Conservation (phyloP, 805 yeast genomes). For the Ogataea henricii region DNA sequence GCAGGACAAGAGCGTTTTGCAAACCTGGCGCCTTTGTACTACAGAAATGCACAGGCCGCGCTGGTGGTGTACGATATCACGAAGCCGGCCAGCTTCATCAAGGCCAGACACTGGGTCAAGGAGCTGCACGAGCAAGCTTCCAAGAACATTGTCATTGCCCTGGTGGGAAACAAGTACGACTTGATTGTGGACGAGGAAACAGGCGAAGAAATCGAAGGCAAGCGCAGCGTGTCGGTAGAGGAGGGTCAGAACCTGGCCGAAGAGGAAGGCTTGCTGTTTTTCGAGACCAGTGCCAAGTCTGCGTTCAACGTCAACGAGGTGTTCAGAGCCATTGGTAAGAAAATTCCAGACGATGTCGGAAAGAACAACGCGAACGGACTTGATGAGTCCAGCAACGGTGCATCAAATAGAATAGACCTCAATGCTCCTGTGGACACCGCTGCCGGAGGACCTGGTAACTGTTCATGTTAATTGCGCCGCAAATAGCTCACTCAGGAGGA, state of each 20-base stretch:
- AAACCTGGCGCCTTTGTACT: slow-evolving; percentile 94
- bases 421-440: slow-evolving; percentile 35
- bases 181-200: slow-evolving; percentile 55
- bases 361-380: slow-evolving; percentile 19
- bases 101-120: slow-evolving; percentile 98
- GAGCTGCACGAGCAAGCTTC: slow-evolving; percentile 94
- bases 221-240: slow-evolving; percentile 77
- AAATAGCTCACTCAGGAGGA: not conserved
- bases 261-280: slow-evolving; percentile 87
- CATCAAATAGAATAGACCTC: slow-evolving; percentile 38
- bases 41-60: slow-evolving; percentile 96
- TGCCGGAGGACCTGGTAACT: slow-evolving; percentile 25
- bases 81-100: slow-evolving; percentile 89
- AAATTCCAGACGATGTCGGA: slow-evolving; percentile 58
- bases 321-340: slow-evolving; percentile 84
- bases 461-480: slow-evolving; percentile 35
- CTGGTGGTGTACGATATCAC: slow-evolving; percentile 94
- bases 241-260: slow-evolving; percentile 89
- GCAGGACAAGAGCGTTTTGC: slow-evolving; percentile 99
- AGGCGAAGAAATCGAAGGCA: slow-evolving; percentile 49
- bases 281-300: slow-evolving; percentile 93
- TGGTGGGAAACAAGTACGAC: slow-evolving; percentile 92
- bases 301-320: slow-evolving; percentile 88
- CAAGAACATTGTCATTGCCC: slow-evolving; percentile 87
- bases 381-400: slow-evolving; percentile 17